A percentile compares a stretch with the other conserved stretches of the same genome.
These are phyloP conservation scores for Sugiyamaella chiloensis DNA, from an alignment of 805 yeast species.

Conservation along the genomic window DNA sequence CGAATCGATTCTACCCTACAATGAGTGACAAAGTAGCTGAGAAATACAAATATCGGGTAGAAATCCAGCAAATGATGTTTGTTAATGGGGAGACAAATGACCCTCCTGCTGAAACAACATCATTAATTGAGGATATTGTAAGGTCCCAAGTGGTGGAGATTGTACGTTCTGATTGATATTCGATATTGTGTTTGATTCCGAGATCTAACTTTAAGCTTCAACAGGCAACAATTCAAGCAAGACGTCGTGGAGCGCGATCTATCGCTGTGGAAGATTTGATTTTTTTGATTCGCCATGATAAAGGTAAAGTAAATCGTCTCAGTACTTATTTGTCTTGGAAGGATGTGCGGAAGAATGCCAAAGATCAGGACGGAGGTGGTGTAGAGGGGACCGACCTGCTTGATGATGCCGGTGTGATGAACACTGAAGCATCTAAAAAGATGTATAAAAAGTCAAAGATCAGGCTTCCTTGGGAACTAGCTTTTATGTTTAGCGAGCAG, in stretches of 20 bases:
- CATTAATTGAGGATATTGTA: slow-evolving; percentile 93
- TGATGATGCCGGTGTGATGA: slow-evolving; percentile 44
- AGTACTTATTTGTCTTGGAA: slow-evolving; percentile 95
- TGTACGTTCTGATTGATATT: slow-evolving; percentile 24
- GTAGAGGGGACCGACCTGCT: slow-evolving; percentile 52
- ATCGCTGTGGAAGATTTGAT: slow-evolving; percentile 92
- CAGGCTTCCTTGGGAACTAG: slow-evolving; percentile 91
- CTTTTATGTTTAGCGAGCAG: slow-evolving; percentile 89
- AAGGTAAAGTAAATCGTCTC: slow-evolving; percentile 86
- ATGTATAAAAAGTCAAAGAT: slow-evolving; percentile 69
- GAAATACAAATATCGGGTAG: slow-evolving; percentile 72
- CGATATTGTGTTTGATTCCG: not conserved
- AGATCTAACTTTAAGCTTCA: slow-evolving; percentile 36
- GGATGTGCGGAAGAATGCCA: slow-evolving; percentile 83
- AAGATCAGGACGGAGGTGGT: slow-evolving; percentile 62
- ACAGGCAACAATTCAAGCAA: slow-evolving; percentile 76
- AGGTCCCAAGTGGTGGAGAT: slow-evolving; percentile 92
- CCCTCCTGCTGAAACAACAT: slow-evolving; percentile 87
- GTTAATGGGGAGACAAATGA: slow-evolving; percentile 94
- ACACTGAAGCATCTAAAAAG: slow-evolving; percentile 41
- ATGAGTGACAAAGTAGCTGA: slow-evolving; percentile 14
- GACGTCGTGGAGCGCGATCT: slow-evolving; percentile 73
- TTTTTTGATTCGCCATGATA: slow-evolving; percentile 86
- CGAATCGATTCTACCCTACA: no score
- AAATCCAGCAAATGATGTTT: slow-evolving; percentile 98